These are phyloP conservation scores for Candida peoriensis DNA, from an alignment of 805 yeast species.

Conservation along the genomic window DNA sequence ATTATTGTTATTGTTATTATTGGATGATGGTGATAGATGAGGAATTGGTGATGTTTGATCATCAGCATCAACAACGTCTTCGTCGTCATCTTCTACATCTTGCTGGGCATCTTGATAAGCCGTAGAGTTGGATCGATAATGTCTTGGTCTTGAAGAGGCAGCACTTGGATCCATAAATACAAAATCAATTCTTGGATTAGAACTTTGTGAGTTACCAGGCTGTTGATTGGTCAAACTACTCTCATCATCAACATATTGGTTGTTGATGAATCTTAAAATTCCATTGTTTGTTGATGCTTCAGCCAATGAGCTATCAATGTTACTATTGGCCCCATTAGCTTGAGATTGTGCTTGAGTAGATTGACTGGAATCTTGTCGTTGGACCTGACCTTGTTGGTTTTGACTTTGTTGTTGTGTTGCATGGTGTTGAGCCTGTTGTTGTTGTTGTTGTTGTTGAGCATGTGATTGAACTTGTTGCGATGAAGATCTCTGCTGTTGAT, in stretches of 20 bases:
- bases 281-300: conserved; percentile 20
- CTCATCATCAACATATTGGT: conserved; percentile 26
- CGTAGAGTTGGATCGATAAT: conserved; percentile 17
- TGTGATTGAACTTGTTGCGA: conserved; percentile 12
- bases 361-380: conserved; percentile 16
- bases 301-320: conserved; percentile 14
- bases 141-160: conserved; percentile 16
- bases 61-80: conserved; percentile 12
- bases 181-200: conserved; percentile 24
- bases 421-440: conserved; percentile 4
- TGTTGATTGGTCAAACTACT: conserved; percentile 13
- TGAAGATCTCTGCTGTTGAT: background rate
- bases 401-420: conserved; percentile 14
- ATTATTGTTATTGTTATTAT: too few relatives aligned
- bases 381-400: conserved; percentile 9
- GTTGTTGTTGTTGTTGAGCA: conserved; percentile 22
- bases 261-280: conserved; percentile 25
- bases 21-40: conserved; percentile 15
- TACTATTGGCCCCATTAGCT: conserved; percentile 8
- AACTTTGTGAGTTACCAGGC: conserved; percentile 2
- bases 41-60: conserved; percentile 14
- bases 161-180: conserved; percentile 27
- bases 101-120: conserved; percentile 11
- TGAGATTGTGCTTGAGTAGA: conserved; percentile 11
- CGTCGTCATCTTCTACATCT: conserved; percentile 13